A percentile compares a stretch with the other conserved stretches of the same genome.
Conservation (phyloP, 768 basidiomycete species). For the Filobasidium floriforme region DNA sequence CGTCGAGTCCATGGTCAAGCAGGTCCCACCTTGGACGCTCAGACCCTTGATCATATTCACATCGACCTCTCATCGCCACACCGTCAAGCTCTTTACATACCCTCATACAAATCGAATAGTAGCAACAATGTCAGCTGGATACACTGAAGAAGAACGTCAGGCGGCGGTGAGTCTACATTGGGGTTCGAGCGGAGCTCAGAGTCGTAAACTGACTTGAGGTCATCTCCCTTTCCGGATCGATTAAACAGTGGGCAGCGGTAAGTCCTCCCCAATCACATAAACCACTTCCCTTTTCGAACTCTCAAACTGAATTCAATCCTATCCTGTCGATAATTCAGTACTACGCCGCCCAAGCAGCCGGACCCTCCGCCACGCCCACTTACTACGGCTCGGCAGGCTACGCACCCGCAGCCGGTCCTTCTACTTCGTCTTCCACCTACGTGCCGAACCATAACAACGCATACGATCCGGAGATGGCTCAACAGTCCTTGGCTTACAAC, state of each 20-base stretch:
- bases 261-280: slow-evolving; percentile 22
- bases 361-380: slow-evolving; percentile 4
- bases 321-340: slow-evolving; percentile 26
- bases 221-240: not conserved
- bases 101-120: not conserved
- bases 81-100: not conserved
- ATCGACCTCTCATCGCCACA: too few relatives aligned
- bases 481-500: slow-evolving; percentile 32
- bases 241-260: slow-evolving; percentile 38
- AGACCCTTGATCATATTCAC: too few relatives aligned
- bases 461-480: slow-evolving; percentile 30
- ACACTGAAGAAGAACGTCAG: slow-evolving; percentile 38
- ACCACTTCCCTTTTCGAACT: not conserved
- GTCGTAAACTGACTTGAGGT: slow-evolving; percentile 2
- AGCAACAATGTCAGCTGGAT: slow-evolving; percentile 16
- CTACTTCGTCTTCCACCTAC: slow-evolving; percentile 11
- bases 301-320: not conserved
- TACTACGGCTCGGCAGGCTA: slow-evolving; percentile 13
- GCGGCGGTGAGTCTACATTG: slow-evolving; percentile 35
- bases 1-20: too few relatives aligned
- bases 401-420: slow-evolving; percentile 1
- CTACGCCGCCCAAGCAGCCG: slow-evolving; percentile 37
- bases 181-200: not conserved
- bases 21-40: too few relatives aligned
- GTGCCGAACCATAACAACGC: not conserved